phyloP scores from a whole-genome alignment of 108 stramenopile species.

The Nitzschia sp. region DNA sequence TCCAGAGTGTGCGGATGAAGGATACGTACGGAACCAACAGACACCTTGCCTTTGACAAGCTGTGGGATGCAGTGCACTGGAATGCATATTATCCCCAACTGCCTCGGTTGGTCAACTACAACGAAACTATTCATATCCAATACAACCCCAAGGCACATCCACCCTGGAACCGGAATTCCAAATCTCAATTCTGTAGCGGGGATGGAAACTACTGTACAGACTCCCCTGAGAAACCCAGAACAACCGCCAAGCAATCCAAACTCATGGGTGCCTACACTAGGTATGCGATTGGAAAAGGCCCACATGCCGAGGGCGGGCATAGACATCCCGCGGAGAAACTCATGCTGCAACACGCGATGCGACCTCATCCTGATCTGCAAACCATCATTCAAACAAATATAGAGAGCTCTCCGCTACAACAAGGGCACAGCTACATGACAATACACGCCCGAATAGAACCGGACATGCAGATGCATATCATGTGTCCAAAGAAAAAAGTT shows the following conservation, averaged over 20 bases:
- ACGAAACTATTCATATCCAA: slow-evolving; percentile 20
- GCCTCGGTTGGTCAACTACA: slow-evolving; percentile 21
- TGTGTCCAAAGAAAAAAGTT: slow-evolving; percentile 28
- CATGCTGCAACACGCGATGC: slow-evolving; percentile 27
- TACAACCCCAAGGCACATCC: background rate
- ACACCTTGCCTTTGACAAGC: slow-evolving; percentile 14
- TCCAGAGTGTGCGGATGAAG: slow-evolving; percentile 20
- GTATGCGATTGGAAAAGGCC: slow-evolving; percentile 15
- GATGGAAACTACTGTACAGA: background rate
- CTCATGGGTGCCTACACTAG: slow-evolving; percentile 3
- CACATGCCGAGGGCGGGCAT: background rate
- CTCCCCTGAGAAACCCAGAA: slow-evolving; percentile 3
- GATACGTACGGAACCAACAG: slow-evolving; percentile 29
- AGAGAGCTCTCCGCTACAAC: background rate
- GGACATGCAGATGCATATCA: slow-evolving; percentile 33
- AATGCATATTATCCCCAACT: slow-evolving; percentile 19
- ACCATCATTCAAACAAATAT: slow-evolving; percentile 2
- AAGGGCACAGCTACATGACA: slow-evolving; percentile 17
- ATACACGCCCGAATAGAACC: slow-evolving; percentile 46
- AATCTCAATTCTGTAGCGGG: background rate
- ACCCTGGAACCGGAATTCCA: slow-evolving; percentile 1
- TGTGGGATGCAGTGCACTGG: slow-evolving; percentile 34
- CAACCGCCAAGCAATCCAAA: background rate
- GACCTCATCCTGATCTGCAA: slow-evolving; percentile 26
- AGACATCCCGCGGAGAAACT: slow-evolving; percentile 20